A percentile compares a stretch with the other conserved stretches of the same genome.
Evolutionary conservation across 352 stramenopile species (phyloP).

Genomic region (Globisporangium paddicum): DNA sequence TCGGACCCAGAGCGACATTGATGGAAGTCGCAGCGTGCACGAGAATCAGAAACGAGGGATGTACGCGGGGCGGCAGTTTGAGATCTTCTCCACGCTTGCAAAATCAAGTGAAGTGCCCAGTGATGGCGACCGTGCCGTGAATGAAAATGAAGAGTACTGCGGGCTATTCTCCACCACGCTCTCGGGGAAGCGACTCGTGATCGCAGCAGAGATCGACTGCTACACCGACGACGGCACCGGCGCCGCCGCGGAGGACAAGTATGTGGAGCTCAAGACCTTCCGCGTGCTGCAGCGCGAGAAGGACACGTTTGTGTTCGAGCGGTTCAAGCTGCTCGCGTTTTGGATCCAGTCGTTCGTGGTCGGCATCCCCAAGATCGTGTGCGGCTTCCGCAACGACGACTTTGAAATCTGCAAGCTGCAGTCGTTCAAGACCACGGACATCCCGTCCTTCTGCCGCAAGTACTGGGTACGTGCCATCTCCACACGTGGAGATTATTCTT

Average conservation of each 20-base stretch:
- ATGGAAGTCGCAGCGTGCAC: conserved; percentile 33
- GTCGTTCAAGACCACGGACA: conserved; percentile 53
- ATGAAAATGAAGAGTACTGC: conserved; percentile 70
- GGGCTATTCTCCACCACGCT: conserved; percentile 55
- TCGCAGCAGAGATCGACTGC: conserved; percentile 69
- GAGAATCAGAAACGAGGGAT: conserved; percentile 47
- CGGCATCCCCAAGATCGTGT: conserved; percentile 64
- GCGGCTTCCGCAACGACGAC: conserved; percentile 59
- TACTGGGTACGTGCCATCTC: conserved; percentile 48
- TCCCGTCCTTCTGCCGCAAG: conserved; percentile 61
- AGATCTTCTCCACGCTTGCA: conserved; percentile 43
- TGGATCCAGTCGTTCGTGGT: conserved; percentile 85
- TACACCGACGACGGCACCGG: conserved; percentile 20
- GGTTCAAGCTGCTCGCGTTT: conserved; percentile 77
- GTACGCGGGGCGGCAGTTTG: conserved; percentile 73
- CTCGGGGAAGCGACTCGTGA: conserved; percentile 41
- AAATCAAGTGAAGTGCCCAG: not conserved
- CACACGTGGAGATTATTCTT: not conserved
- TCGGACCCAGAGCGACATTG: conserved; percentile 37
- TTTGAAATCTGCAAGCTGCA: conserved; percentile 64
- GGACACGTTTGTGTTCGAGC: conserved; percentile 69
- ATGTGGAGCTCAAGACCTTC: conserved; percentile 77
- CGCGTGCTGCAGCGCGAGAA: conserved; percentile 48
- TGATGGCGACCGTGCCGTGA: conserved; percentile 21
- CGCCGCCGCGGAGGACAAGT: conserved; percentile 13